Base-by-base conservation (phyloP, 139 green algal species). In the Coelastrella sp. region DNA sequence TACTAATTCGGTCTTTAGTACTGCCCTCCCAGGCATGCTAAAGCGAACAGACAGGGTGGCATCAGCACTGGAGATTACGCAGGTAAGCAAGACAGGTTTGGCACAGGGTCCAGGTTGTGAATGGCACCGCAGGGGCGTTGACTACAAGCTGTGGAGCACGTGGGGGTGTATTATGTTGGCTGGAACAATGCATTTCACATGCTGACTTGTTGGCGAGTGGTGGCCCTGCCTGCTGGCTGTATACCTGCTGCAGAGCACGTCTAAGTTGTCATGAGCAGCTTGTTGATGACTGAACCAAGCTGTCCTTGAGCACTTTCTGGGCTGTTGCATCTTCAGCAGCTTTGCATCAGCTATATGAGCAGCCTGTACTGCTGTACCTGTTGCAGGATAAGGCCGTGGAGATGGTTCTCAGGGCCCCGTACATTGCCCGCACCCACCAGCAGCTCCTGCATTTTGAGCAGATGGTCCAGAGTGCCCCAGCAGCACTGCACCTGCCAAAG, bases 361-460 rank as follows among this genome's bases (percentile, higher is more conserved):
- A 49, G 35, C 35, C 63, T 72, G 63, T 72, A 72, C 63, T 72
- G 63, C 63, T 72, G 63, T 17, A 14, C 14, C 58, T 72, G 14
- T 20, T 85, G 35, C 84, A 88, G 84, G 49, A 56, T 72, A 68
- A 58, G 15, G 84, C 84, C 22, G 66, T 57, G 14, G 66, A 81
- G 68, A n/a, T 88, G 15, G 49, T 75, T 35, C 66, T 88, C 17
- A 22, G 49, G 10, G 6, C 68, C 68, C 84, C 84, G 4, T 58
- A 27, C 49, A 49, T 88, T 6, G 49, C 63, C 9, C 25, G 84
- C 66, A 66, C 65, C 19, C 11, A 22, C 7, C 57, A 68, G 68
- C 84, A 88, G 84, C 84, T 88, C 4, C 8, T 17, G 8, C 61
- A 81, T 10, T 14, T 88, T 0, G 8, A 68, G 8, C 9, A 9